Evolutionary conservation across 192 early-diverging fungal species (phyloP).

Genomic region (Mortierella alpina): DNA sequence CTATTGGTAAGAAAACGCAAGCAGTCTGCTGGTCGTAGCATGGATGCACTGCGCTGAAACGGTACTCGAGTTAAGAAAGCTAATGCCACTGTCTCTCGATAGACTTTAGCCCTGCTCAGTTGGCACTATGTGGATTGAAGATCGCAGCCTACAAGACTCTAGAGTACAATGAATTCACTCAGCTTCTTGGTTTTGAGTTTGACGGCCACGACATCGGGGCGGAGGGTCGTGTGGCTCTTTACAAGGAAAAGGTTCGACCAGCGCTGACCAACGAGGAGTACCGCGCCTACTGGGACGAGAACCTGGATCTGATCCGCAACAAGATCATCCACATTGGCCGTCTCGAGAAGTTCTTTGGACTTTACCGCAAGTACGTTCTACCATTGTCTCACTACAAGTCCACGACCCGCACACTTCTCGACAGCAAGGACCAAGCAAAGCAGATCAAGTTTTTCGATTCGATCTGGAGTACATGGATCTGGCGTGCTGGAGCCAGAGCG

Average conservation of each 20-base stretch:
- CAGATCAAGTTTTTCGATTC: slow-evolving; percentile 48
- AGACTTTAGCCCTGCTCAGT: slow-evolving; percentile 51
- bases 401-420: slow-evolving; percentile 24
- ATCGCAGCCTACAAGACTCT: slow-evolving; percentile 50
- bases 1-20: slow-evolving; percentile 32
- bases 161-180: slow-evolving; percentile 38
- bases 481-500: slow-evolving; percentile 27
- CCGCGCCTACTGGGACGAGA: slow-evolving; percentile 44
- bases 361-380: slow-evolving; percentile 43
- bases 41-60: neutral
- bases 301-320: slow-evolving; percentile 42
- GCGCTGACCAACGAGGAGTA: slow-evolving; percentile 29
- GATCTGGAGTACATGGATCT: slow-evolving; percentile 47
- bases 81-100: neutral
- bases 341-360: slow-evolving; percentile 42
- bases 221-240: slow-evolving; percentile 35
- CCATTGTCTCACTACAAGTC: slow-evolving; percentile 39
- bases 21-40: neutral
- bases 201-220: slow-evolving; percentile 33
- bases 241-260: slow-evolving; percentile 42
- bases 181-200: slow-evolving; percentile 48
- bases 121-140: slow-evolving; percentile 45
- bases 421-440: slow-evolving; percentile 12
- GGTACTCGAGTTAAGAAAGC: no score
- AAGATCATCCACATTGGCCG: slow-evolving; percentile 53